Base-by-base conservation (phyloP, 2,329 filamentous ascomycete species). In the Alternaria postmessia region DNA sequence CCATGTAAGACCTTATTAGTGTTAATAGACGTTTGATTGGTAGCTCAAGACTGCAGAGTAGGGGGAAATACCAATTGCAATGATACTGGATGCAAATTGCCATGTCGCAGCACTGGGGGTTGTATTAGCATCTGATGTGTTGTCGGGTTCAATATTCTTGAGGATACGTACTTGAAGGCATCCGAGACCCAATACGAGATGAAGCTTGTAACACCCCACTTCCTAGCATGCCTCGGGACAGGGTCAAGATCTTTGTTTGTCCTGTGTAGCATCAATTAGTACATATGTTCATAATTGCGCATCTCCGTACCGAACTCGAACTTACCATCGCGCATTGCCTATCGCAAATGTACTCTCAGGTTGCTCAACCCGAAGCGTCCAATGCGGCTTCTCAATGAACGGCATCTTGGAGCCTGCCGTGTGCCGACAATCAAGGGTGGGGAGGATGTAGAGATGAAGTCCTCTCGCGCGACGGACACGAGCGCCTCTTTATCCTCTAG, bases 161-260 rank as follows among this genome's bases (percentile, higher is more conserved):
- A 11, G 5, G 7, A 9, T 24, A 7, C 65, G 5, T 71, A 79
- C 80, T 84, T 84, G 75, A 84, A 84, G 8, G 82, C 81, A 65
- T 85, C 83, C 18, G 80, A 82, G 34, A 85, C 79, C 83, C 83
- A 85, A 64, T 85, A 85, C 38, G 82, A 82, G 55, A 85, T 73
- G 54, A 84, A 79, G 54, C 78, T 81, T 18, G 73, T 75, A 0
- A 81, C 77, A 16, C 80, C 80, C 82, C 82, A 84, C 76, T 82
- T 82, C 4, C 81, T 75, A 6, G 62, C 69, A 51, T 80, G 68
- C 22, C 70, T 72, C 6, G 82, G 80, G 7, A 84, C 81, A 4
- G 83, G 83, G 54, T 85, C 83, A 6, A 85, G 75, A 68, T 85
- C 83, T 65, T 77, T 79, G 57, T 84, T 84, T 11, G 81, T 84